Percentiles rank a stretch among this genome's conserved stretches.
Evolutionary conservation across 805 yeast genomes (phyloP).

Genomic region (Candida xyloterini): DNA sequence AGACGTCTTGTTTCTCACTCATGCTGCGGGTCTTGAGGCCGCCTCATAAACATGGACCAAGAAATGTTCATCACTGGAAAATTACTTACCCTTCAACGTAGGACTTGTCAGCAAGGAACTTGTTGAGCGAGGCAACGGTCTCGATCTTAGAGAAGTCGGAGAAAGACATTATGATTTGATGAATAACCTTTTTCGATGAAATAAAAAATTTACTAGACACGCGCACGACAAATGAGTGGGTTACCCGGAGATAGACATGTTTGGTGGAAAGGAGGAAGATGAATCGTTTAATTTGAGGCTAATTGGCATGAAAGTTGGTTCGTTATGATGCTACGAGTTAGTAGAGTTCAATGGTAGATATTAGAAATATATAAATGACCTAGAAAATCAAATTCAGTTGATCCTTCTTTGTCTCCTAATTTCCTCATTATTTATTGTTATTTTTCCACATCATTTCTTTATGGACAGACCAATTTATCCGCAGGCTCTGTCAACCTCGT

Average conservation of each 20-base stretch:
- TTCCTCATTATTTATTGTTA: background rate
- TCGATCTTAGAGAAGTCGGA: slow-evolving; percentile 79
- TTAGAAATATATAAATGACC: no score
- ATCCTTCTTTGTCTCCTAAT: background rate
- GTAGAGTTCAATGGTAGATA: background rate
- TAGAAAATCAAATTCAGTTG: no score
- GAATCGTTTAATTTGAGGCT: background rate
- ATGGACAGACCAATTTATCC: slow-evolving; percentile 43
- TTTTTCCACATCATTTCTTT: background rate
- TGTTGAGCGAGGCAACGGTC: slow-evolving; percentile 72
- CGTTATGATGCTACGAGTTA: background rate
- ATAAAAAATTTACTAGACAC: slow-evolving; percentile 8
- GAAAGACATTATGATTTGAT: slow-evolving; percentile 56
- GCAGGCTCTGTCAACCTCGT: slow-evolving; percentile 78
- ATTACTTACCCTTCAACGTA: slow-evolving; percentile 91
- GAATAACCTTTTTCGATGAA: slow-evolving; percentile 9
- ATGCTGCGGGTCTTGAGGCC: slow-evolving; percentile 93
- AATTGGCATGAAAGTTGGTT: background rate
- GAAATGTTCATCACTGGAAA: slow-evolving; percentile 30
- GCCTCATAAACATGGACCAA: slow-evolving; percentile 98
- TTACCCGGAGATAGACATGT: slow-evolving; percentile 19
- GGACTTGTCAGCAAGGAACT: slow-evolving; percentile 86
- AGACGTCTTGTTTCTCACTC: slow-evolving; percentile 62
- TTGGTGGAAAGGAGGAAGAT: no score
- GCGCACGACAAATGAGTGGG: slow-evolving; percentile 12